These are phyloP conservation scores for Tuber microsphaerosporum DNA, from an alignment of 495 filamentous ascomycete species.

Conservation along the genomic window DNA sequence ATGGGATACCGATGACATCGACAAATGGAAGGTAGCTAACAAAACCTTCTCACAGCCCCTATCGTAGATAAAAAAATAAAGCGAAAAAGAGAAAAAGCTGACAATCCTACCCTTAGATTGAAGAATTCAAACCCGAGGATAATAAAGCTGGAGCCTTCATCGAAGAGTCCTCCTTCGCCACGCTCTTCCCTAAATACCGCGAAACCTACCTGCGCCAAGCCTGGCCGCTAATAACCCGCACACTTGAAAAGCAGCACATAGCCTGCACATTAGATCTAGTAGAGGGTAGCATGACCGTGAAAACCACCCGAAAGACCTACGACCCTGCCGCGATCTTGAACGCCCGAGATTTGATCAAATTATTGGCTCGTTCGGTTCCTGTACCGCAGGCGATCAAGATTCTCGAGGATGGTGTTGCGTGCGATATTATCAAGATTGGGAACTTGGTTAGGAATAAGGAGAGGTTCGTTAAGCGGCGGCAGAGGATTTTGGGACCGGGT, in stretches of 20 bases:
- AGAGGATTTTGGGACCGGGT: conserved; percentile 79
- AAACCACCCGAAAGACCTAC: conserved; percentile 88
- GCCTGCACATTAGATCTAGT: conserved; percentile 87
- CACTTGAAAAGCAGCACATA: conserved; percentile 73
- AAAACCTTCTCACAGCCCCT: not conserved
- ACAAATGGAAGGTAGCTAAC: conserved; percentile 78
- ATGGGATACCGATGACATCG: conserved; percentile 96
- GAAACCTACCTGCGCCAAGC: conserved; percentile 87
- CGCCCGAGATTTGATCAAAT: conserved; percentile 85
- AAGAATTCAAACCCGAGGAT: conserved; percentile 76
- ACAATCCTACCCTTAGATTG: conserved; percentile 49
- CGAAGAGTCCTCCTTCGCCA: conserved; percentile 86
- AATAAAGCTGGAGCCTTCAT: conserved; percentile 78
- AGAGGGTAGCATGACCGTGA: conserved; percentile 91
- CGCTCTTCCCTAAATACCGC: conserved; percentile 95
- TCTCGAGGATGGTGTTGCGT: conserved; percentile 78
- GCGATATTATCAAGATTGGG: conserved; percentile 88
- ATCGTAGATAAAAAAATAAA: not conserved
- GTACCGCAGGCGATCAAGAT: conserved; percentile 90
- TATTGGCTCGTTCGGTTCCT: conserved; percentile 84
- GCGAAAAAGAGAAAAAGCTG: not conserved
- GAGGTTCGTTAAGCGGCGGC: conserved; percentile 90
- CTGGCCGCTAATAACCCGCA: conserved; percentile 74
- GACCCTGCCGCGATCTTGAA: conserved; percentile 94
- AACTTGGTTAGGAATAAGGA: conserved; percentile 90